phyloP scores from a whole-genome alignment of 805 yeast species.

The Vanderwaltozyma yarrowii region DNA sequence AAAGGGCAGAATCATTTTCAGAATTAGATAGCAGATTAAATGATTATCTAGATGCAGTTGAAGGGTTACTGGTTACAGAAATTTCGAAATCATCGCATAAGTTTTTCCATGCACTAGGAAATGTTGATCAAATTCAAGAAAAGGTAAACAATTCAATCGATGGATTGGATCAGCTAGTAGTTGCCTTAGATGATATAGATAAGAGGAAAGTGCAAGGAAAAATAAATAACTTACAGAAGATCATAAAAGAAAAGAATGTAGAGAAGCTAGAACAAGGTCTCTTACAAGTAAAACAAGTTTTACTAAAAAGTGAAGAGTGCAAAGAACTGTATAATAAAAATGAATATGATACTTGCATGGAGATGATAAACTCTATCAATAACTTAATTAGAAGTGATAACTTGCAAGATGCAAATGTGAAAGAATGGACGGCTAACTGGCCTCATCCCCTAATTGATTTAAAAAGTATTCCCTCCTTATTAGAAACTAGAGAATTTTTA shows the following conservation, averaged over 20 bases:
- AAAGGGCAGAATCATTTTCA: conserved; percentile 38
- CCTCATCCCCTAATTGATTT: conserved; percentile 29
- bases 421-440: conserved; percentile 32
- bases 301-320: conserved; percentile 35
- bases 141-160: conserved; percentile 44
- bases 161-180: conserved; percentile 37
- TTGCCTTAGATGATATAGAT: conserved; percentile 38
- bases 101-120: conserved; percentile 77
- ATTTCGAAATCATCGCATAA: conserved; percentile 77
- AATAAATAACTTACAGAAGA: conserved; percentile 37
- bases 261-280: conserved; percentile 54
- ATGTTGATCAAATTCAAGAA: conserved; percentile 52
- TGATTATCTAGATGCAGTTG: conserved; percentile 76
- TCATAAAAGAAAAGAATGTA: conserved; percentile 47
- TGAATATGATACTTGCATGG: conserved; percentile 45
- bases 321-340: conserved; percentile 23
- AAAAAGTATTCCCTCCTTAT: conserved; percentile 24
- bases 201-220: conserved; percentile 41
- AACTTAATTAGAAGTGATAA: conserved; percentile 45
- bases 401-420: conserved; percentile 19
- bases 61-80: conserved; percentile 67
- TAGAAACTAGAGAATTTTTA: conserved; percentile 40
- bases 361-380: conserved; percentile 48
- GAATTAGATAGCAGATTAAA: conserved; percentile 70
- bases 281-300: conserved; percentile 36